These are phyloP conservation scores for Auriscalpium orientale DNA, from an alignment of 768 basidiomycete genomes.

Conservation along the genomic window DNA sequence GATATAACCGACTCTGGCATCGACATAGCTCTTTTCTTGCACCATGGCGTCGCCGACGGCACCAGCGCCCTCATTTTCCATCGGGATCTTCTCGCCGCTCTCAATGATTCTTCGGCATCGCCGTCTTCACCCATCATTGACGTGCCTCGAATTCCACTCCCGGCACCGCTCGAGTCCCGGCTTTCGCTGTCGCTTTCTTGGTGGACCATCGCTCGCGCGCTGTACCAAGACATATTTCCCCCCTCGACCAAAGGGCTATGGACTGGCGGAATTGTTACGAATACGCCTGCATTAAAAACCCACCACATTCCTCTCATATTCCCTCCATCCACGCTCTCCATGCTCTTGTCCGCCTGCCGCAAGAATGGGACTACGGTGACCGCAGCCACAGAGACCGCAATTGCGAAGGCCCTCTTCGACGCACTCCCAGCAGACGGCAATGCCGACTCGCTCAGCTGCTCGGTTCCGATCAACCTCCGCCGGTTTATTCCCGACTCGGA, in stretches of 20 bases:
- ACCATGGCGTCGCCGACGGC: conserved; percentile 1
- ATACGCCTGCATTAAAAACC: not conserved
- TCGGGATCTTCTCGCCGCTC: not conserved
- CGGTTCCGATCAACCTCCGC: not conserved
- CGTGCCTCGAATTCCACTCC: not conserved
- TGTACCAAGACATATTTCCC: not conserved
- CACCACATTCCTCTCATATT: not conserved
- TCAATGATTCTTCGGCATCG: not conserved
- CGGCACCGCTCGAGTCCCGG: not conserved
- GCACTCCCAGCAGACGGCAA: not conserved
- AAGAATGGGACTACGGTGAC: not conserved
- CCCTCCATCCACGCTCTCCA: not conserved
- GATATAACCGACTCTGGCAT: not conserved
- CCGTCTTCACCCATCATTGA: not conserved
- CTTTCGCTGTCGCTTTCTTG: not conserved
- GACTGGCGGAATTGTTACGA: not conserved
- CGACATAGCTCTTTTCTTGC: not conserved
- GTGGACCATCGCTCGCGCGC: not conserved
- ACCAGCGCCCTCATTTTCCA: not conserved
- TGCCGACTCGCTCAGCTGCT: not conserved
- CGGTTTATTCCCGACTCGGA: not conserved
- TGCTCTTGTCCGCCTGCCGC: not conserved
- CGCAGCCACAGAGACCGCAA: not conserved
- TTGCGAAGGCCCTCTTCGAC: not conserved
- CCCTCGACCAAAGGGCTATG: not conserved